Percentiles rank a stretch among this genome's conserved stretches.
Conservation (phyloP, 371 early-diverging fungal genomes). For the Rhizopus sp. region DNA sequence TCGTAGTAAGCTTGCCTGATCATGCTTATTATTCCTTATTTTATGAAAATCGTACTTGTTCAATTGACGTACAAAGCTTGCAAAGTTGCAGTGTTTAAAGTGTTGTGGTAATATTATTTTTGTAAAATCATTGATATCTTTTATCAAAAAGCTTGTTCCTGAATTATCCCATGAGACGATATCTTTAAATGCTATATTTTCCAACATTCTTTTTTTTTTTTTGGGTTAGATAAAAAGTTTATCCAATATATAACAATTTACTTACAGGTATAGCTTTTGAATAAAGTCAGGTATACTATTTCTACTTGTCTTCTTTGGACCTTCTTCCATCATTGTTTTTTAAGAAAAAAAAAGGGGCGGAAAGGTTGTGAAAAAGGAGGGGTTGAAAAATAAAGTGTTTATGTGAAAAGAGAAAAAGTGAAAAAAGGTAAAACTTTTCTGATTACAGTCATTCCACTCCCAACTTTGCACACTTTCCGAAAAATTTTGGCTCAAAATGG, state of each 20-base stretch:
- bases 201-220: conserved; percentile 57
- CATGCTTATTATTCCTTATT: conserved; percentile 54
- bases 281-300: conserved; percentile 45
- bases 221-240: neutral
- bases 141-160: conserved; percentile 87
- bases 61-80: conserved; percentile 93
- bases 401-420: conserved; percentile 2
- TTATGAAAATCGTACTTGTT: conserved; percentile 98
- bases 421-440: neutral
- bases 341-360: neutral
- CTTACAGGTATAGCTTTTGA: conserved; percentile 33
- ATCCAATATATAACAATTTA: conserved; percentile 1
- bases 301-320: conserved; percentile 6
- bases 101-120: conserved; percentile 77
- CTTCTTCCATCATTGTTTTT: conserved; percentile 10
- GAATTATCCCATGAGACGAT: conserved; percentile 77
- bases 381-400: neutral
- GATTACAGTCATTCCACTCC: too few relatives aligned
- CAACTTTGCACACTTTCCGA: too few relatives aligned
- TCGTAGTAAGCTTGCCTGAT: conserved; percentile 46
- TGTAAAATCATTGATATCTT: conserved; percentile 75
- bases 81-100: conserved; percentile 94
- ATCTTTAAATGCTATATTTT: conserved; percentile 64
- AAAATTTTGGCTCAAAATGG: neutral
- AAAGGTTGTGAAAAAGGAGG: neutral